Evolutionary conservation across 306 rosid genomes (phyloP).

Genomic region (Fragaria nilgerrensis): DNA sequence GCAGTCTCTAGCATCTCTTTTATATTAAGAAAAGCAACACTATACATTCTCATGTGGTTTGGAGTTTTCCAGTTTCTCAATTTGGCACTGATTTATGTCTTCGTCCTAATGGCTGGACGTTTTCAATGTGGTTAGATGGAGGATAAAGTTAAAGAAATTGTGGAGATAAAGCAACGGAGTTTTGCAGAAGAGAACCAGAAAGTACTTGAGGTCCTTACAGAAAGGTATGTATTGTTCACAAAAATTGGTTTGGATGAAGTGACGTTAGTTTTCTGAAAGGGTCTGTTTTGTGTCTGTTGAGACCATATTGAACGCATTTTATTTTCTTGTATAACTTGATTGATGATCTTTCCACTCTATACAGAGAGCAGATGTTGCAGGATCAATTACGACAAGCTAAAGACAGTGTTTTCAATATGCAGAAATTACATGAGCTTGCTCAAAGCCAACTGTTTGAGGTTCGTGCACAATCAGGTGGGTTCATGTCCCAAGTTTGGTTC

Average conservation of each 20-base stretch:
- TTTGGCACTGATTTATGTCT: constrained; percentile 3
- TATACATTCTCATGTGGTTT: not conserved
- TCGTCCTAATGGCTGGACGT: constrained; percentile 24
- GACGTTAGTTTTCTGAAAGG: not conserved
- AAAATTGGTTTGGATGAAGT: not conserved
- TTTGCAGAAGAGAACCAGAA: constrained; percentile 98
- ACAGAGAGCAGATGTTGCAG: constrained; percentile 86
- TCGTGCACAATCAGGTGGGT: constrained; percentile 90
- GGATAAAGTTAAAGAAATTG: constrained; percentile 92
- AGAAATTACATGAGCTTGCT: constrained; percentile 90
- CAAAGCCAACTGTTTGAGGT: constrained; percentile 93
- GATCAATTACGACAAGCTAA: constrained; percentile 87
- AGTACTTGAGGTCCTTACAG: constrained; percentile 83
- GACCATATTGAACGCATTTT: constrained; percentile 15
- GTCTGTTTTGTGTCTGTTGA: not conserved
- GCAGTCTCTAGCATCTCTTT: constrained; percentile 16
- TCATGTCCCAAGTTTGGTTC: not conserved
- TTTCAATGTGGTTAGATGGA: constrained; percentile 62
- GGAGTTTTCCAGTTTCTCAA: not conserved
- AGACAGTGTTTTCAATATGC: constrained; percentile 95
- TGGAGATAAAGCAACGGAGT: constrained; percentile 95
- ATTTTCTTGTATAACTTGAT: constrained; percentile 11
- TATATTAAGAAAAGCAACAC: not conserved
- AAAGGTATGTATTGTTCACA: constrained; percentile 46
- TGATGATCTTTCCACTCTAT: constrained; percentile 24